Base-by-base conservation (phyloP, 2,329 filamentous ascomycete genomes). In the Tolypocladium paradoxum region DNA sequence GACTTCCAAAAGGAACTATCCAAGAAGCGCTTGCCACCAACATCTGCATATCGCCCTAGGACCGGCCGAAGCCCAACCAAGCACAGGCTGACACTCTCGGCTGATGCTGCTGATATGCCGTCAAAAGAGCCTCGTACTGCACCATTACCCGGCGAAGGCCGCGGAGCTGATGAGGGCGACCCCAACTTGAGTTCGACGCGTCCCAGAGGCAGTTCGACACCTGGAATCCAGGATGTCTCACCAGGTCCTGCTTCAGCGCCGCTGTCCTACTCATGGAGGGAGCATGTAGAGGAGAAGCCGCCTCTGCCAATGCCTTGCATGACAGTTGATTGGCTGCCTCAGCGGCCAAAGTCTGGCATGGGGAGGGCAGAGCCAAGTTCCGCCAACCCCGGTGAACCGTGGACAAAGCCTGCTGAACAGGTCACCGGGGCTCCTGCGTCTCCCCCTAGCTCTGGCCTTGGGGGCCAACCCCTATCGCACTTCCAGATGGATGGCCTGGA, bases 1-100 rank as follows among this genome's bases (percentile, higher is more conserved):
- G 88, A 92, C 63, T 92, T 91, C 64, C 82, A 85, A 60, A 85
- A 85, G 62, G 75, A 84, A 49, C 66, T 85, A 3, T 69, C 76
- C 1, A 77, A 75, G 62, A 80, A 73, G 66, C 77, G 71, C 58
- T 56, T 69, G 4, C 62, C 70, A 1, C 67, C 72, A 18, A 70
- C 68, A 31, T 73, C 77, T 56, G 68, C 79, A 59, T 65, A 78
- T 62, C 70, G 76, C 67, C 73, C 70, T 29, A 73, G 74, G 36
- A 70, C 69, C 22, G 79, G 76, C 48, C 72, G 78, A 55, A 82
- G 78, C 55, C 76, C 80, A 8, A 77, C 77, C 0, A 83, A 82
- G 66, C 82, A 85, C 64, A 73, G 81, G 22, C 67, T 78, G 40
- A 82, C 81, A 0, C 66, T 84, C 20, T 85, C 82, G 12, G 81